Base-by-base conservation (phyloP, 1,284 basidiomycete genomes). In the Meira nashicola region DNA sequence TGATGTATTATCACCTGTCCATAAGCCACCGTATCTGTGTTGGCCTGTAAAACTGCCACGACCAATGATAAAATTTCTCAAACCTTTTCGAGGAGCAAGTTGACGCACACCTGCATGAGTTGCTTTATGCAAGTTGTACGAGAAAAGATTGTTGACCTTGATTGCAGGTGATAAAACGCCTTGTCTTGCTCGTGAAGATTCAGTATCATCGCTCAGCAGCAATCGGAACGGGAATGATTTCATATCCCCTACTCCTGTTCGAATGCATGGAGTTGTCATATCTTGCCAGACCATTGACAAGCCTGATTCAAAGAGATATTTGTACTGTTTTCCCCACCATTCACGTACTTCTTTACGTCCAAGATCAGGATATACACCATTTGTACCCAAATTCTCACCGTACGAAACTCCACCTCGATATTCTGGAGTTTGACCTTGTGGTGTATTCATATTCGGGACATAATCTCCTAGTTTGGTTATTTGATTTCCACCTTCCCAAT, bases 201-300 rank as follows among this genome's bases (percentile, higher is more conserved):
- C 21, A 38, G 25, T 39, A 44, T 54, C 52, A 17, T 54, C 52
- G 37, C 21, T 37, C n/a, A 54, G 38, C 10, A 54, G 33, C 9
- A 54, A 33, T 44, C 52, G 21, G 49, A 54, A 54, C 15, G 52
- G 52, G 38, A 54, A 54, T 1, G 37, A 15, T 33, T 54, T 54
- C 52, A 54, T 54, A 41, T 54, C 52, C 7, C 52, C 52, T 37
- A 23, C 39, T 14, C 39, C 52, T 41, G 21, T 23, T 54, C 37
- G 21, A 21, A 54, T 44, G 17, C 37, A 38, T 17, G 52, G 52
- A 9, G 52, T 54, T 1, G 52, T 56, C 54, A 53, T 56, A 38
- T 56, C 48, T 54, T 54, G 54, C 54, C 50, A 56, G 10, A 56
- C 51, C 28, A 56, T 53, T 50, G 21, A 33, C 17, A 56, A 28